Percentiles rank a stretch among this genome's conserved stretches.
phyloP scores from a whole-genome alignment of 768 basidiomycete species.

The Mycena vulgaris region DNA sequence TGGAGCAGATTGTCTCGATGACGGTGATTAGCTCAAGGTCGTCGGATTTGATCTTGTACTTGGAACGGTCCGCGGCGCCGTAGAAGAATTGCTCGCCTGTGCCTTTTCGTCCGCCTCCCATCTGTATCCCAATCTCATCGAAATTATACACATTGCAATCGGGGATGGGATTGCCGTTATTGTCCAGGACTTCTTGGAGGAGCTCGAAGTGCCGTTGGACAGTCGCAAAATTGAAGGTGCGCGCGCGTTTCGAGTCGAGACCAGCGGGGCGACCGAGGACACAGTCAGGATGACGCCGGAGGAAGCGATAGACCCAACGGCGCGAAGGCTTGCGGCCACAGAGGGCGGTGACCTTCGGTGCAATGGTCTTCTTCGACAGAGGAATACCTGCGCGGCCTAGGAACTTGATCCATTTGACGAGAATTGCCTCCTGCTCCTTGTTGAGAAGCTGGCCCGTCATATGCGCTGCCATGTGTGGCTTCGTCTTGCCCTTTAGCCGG shows the following conservation, averaged over 20 bases:
- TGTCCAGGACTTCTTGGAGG: conserved; percentile 34
- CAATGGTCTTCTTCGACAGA: conserved; percentile 19
- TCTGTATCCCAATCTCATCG: conserved; percentile 50
- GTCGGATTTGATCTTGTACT: conserved; percentile 23
- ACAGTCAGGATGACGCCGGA: conserved; percentile 16
- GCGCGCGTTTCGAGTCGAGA: conserved; percentile 50
- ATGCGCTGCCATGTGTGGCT: conserved; percentile 8
- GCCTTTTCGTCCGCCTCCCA: conserved; percentile 42
- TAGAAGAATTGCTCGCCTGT: conserved; percentile 23
- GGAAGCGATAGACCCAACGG: conserved; percentile 16
- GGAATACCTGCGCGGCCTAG: conserved; percentile 15
- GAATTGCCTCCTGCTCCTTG: conserved; percentile 1
- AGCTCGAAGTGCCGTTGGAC: conserved; percentile 41
- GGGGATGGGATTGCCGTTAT: conserved; percentile 40
- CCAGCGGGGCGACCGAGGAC: conserved; percentile 22
- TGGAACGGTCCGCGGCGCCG: neutral
- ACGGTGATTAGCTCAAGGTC: conserved; percentile 29
- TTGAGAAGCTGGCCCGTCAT: conserved; percentile 16
- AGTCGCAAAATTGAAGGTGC: conserved; percentile 44
- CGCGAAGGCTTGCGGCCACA: conserved; percentile 16
- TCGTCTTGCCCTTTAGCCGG: conserved; percentile 11
- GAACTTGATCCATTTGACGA: conserved; percentile 27
- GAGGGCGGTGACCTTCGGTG: conserved; percentile 22
- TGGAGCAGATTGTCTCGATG: neutral
- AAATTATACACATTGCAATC: conserved; percentile 47